phyloP scores from a whole-genome alignment of 2,329 filamentous ascomycete species.

The Aureobasidium sp. region DNA sequence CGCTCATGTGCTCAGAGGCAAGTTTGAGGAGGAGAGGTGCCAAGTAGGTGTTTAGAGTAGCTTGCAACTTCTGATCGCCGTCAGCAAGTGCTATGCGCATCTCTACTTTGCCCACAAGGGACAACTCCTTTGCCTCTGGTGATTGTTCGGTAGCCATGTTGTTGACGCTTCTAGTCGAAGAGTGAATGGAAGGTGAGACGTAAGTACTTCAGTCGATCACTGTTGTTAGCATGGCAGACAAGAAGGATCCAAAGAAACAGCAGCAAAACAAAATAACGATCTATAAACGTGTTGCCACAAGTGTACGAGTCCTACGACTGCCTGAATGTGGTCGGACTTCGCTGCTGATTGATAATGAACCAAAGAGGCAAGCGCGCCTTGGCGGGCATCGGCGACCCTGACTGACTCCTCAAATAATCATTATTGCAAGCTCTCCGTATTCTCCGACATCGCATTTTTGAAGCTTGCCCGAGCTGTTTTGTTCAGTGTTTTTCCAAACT shows the following conservation, averaged over 20 bases:
- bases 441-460: conserved; percentile 1
- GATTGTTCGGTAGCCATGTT: conserved; percentile 19
- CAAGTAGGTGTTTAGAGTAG: conserved; percentile 71
- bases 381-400: conserved; percentile 1
- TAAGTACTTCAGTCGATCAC: neutral
- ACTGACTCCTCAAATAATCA: neutral
- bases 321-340: conserved; percentile 13
- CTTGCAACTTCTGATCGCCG: conserved; percentile 74
- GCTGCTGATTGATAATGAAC: neutral
- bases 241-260: neutral
- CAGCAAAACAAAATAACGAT: neutral
- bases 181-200: neutral
- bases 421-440: neutral
- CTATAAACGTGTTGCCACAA: conserved; percentile 13
- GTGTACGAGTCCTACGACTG: conserved; percentile 9
- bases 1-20: conserved; percentile 68
- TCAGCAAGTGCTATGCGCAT: conserved; percentile 76
- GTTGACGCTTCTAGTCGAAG: conserved; percentile 28
- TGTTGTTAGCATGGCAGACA: neutral
- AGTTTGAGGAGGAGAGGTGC: conserved; percentile 79
- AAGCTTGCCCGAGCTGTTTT: neutral
- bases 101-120: conserved; percentile 78
- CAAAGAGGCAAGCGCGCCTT: conserved; percentile 14
- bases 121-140: conserved; percentile 64
- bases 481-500: neutral